These are phyloP conservation scores for Aspergillus bridgeri DNA, from an alignment of 495 filamentous ascomycete species.

Conservation along the genomic window DNA sequence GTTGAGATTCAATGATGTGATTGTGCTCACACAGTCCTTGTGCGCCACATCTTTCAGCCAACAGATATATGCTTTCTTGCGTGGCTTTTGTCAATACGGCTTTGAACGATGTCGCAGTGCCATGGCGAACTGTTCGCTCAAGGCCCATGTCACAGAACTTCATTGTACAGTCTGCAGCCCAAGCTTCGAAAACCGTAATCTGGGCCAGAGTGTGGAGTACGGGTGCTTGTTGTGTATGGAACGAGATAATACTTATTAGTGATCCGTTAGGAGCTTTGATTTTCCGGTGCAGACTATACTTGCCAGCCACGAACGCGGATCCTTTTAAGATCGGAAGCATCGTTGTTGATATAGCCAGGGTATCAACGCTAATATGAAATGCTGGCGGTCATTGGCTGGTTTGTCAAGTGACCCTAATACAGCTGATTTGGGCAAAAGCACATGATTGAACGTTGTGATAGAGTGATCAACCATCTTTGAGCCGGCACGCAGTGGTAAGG, in stretches of 20 bases:
- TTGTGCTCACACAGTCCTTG: neutral
- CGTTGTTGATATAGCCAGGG: neutral
- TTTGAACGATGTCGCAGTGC: neutral
- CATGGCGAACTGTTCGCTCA: neutral
- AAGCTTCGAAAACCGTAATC: neutral
- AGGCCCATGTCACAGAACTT: neutral
- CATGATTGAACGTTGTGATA: neutral
- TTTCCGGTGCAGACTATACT: neutral
- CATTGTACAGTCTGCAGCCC: neutral
- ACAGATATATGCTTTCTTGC: neutral
- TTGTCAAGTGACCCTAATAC: neutral
- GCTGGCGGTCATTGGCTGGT: neutral
- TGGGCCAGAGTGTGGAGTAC: neutral
- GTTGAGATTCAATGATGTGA: conserved; percentile 1
- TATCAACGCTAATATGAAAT: neutral
- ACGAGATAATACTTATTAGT: neutral
- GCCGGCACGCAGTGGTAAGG: neutral
- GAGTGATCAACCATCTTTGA: neutral
- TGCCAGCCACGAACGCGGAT: neutral
- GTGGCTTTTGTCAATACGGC: neutral
- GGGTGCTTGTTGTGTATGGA: neutral
- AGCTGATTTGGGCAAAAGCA: neutral
- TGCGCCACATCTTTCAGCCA: neutral
- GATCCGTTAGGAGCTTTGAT: neutral
- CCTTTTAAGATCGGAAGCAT: neutral